A percentile compares a stretch with the other conserved stretches of the same genome.
phyloP scores from a whole-genome alignment of 1,284 basidiomycete genomes.

The Ceratobasidium sp. region DNA sequence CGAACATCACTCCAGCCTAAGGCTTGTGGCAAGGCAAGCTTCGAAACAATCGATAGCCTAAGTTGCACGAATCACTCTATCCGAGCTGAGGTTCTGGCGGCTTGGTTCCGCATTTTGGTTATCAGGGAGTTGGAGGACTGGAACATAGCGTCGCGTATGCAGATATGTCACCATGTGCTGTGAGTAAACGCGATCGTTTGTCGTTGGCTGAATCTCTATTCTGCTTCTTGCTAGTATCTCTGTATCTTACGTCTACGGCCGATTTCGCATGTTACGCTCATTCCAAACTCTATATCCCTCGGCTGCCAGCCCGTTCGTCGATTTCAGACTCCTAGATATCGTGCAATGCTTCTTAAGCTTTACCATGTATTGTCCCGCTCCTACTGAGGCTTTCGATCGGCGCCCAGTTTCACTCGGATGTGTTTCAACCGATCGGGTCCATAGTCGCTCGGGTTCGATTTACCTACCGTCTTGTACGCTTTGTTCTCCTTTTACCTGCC shows the following conservation, averaged over 20 bases:
- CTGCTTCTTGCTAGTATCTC: background rate
- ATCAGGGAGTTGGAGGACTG: slow-evolving; percentile 14
- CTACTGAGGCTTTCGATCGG: background rate
- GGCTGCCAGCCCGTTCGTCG: too few relatives aligned
- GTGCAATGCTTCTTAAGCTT: background rate
- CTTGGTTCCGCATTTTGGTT: slow-evolving; percentile 16
- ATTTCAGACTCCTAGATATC: too few relatives aligned
- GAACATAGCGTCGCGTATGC: background rate
- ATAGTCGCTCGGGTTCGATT: background rate
- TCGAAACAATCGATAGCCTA: slow-evolving; percentile 10
- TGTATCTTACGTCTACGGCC: background rate
- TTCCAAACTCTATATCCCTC: too few relatives aligned
- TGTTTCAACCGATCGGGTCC: background rate
- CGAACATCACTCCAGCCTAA: slow-evolving; percentile 22
- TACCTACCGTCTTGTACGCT: background rate
- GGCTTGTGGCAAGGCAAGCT: background rate
- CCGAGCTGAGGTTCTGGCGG: background rate
- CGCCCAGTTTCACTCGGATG: background rate
- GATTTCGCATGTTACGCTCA: background rate
- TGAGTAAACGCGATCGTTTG: slow-evolving; percentile 8
- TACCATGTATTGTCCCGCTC: too few relatives aligned
- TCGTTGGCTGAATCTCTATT: background rate
- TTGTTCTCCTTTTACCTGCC: background rate
- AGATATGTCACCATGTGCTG: slow-evolving; percentile 22
- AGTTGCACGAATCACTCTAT: slow-evolving; percentile 16